Percentiles rank a stretch among this genome's conserved stretches.
phyloP scores from a whole-genome alignment of 1,284 basidiomycete genomes.

The Rhodotorula sp. region DNA sequence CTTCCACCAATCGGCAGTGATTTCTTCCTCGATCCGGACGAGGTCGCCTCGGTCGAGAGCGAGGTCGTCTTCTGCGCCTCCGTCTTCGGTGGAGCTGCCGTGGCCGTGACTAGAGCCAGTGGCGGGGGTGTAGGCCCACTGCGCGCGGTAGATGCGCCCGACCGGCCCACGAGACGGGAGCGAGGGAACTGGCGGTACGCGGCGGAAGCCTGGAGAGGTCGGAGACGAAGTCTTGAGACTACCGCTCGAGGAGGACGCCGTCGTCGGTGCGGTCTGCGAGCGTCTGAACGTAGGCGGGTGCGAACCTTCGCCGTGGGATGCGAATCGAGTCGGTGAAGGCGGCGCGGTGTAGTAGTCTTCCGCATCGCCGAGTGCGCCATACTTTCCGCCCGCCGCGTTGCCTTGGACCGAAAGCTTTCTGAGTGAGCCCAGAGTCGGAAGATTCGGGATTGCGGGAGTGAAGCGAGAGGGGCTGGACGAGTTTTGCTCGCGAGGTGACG shows the following conservation, averaged over 20 bases:
- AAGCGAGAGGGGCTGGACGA: constrained; percentile 2
- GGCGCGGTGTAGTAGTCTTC: not conserved
- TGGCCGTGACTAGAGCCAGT: not conserved
- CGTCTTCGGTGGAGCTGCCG: not conserved
- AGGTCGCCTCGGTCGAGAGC: constrained; percentile 12
- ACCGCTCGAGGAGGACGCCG: not conserved
- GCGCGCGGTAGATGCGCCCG: constrained; percentile 8
- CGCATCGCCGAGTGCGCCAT: constrained; percentile 10
- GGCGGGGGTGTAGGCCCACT: constrained; percentile 20
- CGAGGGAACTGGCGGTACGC: not conserved
- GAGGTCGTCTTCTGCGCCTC: constrained; percentile 8
- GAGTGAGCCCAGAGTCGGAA: constrained; percentile 20
- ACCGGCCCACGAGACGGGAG: not conserved
- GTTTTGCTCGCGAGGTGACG: not conserved
- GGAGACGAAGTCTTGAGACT: not conserved
- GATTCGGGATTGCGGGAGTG: constrained; percentile 9
- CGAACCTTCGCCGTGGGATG: not conserved
- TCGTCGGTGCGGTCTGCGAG: constrained; percentile 17
- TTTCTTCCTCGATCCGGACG: constrained; percentile 13
- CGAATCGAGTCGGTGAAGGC: not conserved
- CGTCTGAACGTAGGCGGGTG: constrained; percentile 13
- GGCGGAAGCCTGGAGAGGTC: not conserved
- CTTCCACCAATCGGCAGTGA: constrained; percentile 28
- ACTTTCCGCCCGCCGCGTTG: not conserved
- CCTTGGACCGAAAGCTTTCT: constrained; percentile 8